Conservation (phyloP, 2,329 filamentous ascomycete species). For the Aspergillus quadricinctus region DNA sequence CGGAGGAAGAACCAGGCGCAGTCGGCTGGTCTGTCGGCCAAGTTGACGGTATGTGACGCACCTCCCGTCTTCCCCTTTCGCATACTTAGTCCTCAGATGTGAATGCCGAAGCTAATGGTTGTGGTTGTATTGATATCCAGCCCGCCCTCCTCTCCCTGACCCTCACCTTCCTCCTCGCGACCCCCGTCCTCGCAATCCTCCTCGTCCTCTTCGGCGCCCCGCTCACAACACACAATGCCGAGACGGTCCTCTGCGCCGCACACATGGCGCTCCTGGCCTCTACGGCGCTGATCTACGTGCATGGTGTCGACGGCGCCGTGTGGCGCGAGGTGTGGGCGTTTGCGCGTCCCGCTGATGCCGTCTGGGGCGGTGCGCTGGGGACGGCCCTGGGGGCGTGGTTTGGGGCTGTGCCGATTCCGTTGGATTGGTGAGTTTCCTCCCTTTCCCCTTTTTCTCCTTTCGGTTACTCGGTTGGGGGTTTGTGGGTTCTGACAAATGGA, state of each 20-base stretch:
- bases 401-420: conserved; percentile 87
- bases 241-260: conserved; percentile 74
- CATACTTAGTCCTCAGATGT: neutral
- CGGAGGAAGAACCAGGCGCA: conserved; percentile 14
- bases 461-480: neutral
- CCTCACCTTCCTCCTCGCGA: conserved; percentile 47
- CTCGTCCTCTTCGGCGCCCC: conserved; percentile 91
- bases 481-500: neutral
- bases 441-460: neutral
- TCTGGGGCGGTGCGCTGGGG: conserved; percentile 78
- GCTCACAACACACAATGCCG: conserved; percentile 70
- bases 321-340: conserved; percentile 69
- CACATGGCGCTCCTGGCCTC: conserved; percentile 76
- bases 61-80: neutral
- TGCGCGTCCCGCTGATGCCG: conserved; percentile 71
- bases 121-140: conserved; percentile 39
- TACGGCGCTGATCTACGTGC: conserved; percentile 78
- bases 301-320: conserved; percentile 67
- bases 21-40: conserved; percentile 12
- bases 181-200: conserved; percentile 55
- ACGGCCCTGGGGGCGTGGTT: conserved; percentile 80
- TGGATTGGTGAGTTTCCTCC: conserved; percentile 67
- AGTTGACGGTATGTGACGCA: conserved; percentile 22
- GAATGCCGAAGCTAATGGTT: neutral
- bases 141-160: conserved; percentile 67